Percentiles rank a stretch among this genome's conserved stretches.
Conservation (phyloP, 352 stramenopile genomes). For the Pythium dissimile region DNA sequence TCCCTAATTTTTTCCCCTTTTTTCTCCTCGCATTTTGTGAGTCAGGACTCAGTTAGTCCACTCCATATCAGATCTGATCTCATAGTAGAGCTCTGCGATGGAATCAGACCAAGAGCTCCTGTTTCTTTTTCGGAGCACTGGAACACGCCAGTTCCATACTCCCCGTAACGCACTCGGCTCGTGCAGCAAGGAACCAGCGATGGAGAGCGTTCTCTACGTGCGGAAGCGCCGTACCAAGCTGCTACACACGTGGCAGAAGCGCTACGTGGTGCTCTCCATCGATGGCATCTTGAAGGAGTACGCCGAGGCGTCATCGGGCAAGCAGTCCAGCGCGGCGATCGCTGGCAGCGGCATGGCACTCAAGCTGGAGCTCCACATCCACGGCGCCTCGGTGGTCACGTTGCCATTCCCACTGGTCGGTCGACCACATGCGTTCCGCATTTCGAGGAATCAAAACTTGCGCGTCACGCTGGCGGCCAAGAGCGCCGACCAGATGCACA, state of each 20-base stretch:
- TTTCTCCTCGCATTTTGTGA: neutral
- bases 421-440: constrained; percentile 53
- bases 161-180: neutral
- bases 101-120: constrained; percentile 13
- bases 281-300: constrained; percentile 52
- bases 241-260: constrained; percentile 64
- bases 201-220: constrained; percentile 60
- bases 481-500: constrained; percentile 35
- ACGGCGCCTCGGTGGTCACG: constrained; percentile 30
- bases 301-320: constrained; percentile 21
- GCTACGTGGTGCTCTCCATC: constrained; percentile 58
- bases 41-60: neutral
- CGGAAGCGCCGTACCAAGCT: constrained; percentile 49
- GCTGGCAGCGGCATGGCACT: constrained; percentile 46
- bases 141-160: no score
- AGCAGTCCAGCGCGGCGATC: constrained; percentile 5
- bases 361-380: constrained; percentile 38
- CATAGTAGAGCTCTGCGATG: neutral
- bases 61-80: constrained; percentile 21
- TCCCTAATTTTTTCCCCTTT: neutral
- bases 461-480: constrained; percentile 48
- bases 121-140: neutral
- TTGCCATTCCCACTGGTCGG: constrained; percentile 50
- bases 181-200: no score
- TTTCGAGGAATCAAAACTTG: constrained; percentile 23